Evolutionary conservation across 768 basidiomycete genomes (phyloP), one percentile per base, ranked within the genome.

Genomic region (Panaeolus cyanescens): DNA sequence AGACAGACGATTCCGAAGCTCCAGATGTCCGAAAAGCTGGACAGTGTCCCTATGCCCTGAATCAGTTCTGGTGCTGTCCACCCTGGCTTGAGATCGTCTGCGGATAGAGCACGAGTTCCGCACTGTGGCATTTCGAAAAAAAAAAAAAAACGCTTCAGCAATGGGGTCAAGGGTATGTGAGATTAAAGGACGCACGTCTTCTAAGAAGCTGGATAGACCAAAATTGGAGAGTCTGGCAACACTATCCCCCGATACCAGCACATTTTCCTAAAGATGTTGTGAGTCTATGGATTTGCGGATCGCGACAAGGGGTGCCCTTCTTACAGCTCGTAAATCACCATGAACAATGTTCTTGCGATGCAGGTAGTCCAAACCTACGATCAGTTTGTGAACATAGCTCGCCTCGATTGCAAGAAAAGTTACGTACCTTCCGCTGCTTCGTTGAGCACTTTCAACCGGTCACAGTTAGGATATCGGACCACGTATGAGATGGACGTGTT

Each of bases 1-100:
- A 81, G 69, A 59, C 77, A 79, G 5, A 80, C 67, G 77, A 83
- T 82, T 10, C 73, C 81, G 62, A 82, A 81, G 31, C 79, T 79
- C 83, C 83, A 83, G 7, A 83, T 74, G 64, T 83, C 81, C 5
- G 79, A 79, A 42, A 74, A 64, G 13, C 72, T 78, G 22, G 77
- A 77, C 30, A 71, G 45, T 12, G 65, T 59, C 25, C 71, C 73
- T 54, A 62, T 69, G 32, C 73, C 67, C 5, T 67, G 65, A 10
- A 80, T 55, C 3, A 81, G 66, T 60, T 82, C 81, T 8, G 79
- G 79, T 2, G 79, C 79, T 54, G 66, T 67, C 79, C 80, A 80
- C 12, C 80, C 75, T 68, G 71, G 64, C 73, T 79, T 64, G 55
- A 39, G 17, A 70, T 65, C 39, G 59, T 68, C 22, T 70, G 62